A percentile compares a stretch with the other conserved stretches of the same genome.
Conservation (phyloP, 192 early-diverging fungal genomes). For the Phycomyces nitens region DNA sequence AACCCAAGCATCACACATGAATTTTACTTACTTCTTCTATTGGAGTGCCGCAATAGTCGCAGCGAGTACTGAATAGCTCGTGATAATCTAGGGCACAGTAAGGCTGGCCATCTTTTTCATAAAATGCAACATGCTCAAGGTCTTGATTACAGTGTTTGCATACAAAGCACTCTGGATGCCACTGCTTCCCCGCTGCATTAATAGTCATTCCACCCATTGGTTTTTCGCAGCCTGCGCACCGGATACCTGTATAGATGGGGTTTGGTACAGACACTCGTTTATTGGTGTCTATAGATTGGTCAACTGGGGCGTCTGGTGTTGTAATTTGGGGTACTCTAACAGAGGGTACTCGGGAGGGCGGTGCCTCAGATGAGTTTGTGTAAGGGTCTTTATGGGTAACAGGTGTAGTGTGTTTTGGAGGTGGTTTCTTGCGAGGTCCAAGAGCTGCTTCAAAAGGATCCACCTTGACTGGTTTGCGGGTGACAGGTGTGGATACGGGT, state of each 20-base stretch:
- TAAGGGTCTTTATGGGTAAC: not conserved
- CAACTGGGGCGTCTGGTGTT: not conserved
- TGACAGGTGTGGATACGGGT: not conserved
- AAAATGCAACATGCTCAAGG: constrained; percentile 50
- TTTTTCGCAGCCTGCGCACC: constrained; percentile 44
- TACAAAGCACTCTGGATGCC: constrained; percentile 54
- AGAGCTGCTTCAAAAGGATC: constrained; percentile 1
- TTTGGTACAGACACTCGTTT: not conserved
- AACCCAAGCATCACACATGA: not conserved
- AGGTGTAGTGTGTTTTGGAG: not conserved
- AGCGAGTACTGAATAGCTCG: constrained; percentile 50
- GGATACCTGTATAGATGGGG: constrained; percentile 11
- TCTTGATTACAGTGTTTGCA: constrained; percentile 41
- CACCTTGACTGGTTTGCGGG: not conserved
- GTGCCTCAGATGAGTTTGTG: not conserved
- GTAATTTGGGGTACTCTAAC: not conserved
- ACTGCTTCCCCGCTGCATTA: constrained; percentile 48
- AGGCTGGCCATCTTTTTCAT: constrained; percentile 50
- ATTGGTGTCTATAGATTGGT: not conserved
- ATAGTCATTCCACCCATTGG: constrained; percentile 43
- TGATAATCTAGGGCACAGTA: constrained; percentile 57
- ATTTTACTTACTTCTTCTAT: constrained; percentile 50
- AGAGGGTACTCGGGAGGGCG: not conserved
- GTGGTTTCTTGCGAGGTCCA: not conserved
- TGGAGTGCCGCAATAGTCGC: constrained; percentile 53